A percentile compares a stretch with the other conserved stretches of the same genome.
These are phyloP conservation scores for Naegleria gruberi DNA, from an alignment of 208 protist genomes.

Conservation along the genomic window DNA sequence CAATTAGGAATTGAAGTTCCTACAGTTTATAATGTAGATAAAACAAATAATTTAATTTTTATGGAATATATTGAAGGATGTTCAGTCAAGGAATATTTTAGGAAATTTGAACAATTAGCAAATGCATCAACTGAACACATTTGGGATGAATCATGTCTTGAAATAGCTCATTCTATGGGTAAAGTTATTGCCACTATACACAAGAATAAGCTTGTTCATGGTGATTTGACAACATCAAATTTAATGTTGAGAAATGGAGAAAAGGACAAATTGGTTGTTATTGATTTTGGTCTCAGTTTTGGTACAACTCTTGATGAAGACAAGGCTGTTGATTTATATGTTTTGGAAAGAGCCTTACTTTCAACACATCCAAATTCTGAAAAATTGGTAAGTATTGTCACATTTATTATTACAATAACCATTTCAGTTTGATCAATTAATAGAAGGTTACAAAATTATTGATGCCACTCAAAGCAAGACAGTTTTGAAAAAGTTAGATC, in stretches of 20 bases:
- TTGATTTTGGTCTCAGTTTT: conserved; percentile 93
- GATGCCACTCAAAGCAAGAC: conserved; percentile 48
- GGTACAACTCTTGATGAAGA: conserved; percentile 78
- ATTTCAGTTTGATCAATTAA: conserved; percentile 36
- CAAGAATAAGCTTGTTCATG: conserved; percentile 80
- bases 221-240: conserved; percentile 96
- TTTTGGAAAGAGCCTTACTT: conserved; percentile 89
- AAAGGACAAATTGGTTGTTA: conserved; percentile 53
- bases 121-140: background rate
- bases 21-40: conserved; percentile 15
- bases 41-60: background rate
- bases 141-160: background rate
- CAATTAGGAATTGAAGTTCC: background rate
- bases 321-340: conserved; percentile 95
- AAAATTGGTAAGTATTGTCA: conserved; percentile 37
- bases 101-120: background rate
- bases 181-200: conserved; percentile 74
- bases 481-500: conserved; percentile 55
- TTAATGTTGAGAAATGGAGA: conserved; percentile 56
- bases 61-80: conserved; percentile 18
- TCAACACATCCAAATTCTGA: conserved; percentile 78
- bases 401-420: background rate
- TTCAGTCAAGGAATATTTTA: conserved; percentile 3
- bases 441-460: conserved; percentile 54
- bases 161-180: conserved; percentile 57